A percentile compares a stretch with the other conserved stretches of the same genome.
Evolutionary conservation across 129 eudicot species (phyloP).

Genomic region (Escallonia herrerae): DNA sequence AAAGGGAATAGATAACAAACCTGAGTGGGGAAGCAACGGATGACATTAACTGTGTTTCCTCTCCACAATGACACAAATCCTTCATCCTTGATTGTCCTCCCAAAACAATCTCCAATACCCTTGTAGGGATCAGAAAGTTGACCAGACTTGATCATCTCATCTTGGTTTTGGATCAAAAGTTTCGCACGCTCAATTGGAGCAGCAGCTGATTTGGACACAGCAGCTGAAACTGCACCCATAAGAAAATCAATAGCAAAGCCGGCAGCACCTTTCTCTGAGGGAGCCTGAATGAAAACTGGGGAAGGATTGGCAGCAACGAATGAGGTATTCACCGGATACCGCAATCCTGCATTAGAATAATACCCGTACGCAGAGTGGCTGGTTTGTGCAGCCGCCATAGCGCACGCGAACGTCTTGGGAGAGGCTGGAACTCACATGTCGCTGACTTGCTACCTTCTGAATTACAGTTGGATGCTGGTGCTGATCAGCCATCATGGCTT

Average conservation of each 20-base stretch:
- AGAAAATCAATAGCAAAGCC: slow-evolving; percentile 19
- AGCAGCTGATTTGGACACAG: slow-evolving; percentile 17
- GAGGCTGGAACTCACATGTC: slow-evolving; percentile 24
- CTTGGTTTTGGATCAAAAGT: no score
- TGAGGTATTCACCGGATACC: slow-evolving; percentile 12
- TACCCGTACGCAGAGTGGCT: slow-evolving; percentile 24
- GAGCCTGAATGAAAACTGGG: slow-evolving; percentile 13
- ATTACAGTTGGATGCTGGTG: slow-evolving; percentile 18
- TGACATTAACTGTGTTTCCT: no score
- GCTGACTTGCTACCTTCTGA: slow-evolving; percentile 28
- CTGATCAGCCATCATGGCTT: slow-evolving; percentile 34
- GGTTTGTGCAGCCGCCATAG: slow-evolving; percentile 22
- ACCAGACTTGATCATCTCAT: no score
- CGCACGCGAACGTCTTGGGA: slow-evolving; percentile 18
- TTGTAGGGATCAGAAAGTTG: no score
- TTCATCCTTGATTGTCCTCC: no score
- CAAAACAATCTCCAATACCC: no score
- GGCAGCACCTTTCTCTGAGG: slow-evolving; percentile 9
- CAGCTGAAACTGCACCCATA: slow-evolving; percentile 18
- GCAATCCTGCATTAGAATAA: slow-evolving; percentile 23
- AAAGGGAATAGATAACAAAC: no score
- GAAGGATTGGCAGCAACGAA: slow-evolving; percentile 9
- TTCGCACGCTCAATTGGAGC: no score
- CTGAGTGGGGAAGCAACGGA: no score
- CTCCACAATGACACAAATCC: no score